Percentiles rank a stretch among this genome's conserved stretches.
Evolutionary conservation across 2,329 filamentous ascomycete genomes (phyloP).

Genomic region (Malbranchea zuffiana): DNA sequence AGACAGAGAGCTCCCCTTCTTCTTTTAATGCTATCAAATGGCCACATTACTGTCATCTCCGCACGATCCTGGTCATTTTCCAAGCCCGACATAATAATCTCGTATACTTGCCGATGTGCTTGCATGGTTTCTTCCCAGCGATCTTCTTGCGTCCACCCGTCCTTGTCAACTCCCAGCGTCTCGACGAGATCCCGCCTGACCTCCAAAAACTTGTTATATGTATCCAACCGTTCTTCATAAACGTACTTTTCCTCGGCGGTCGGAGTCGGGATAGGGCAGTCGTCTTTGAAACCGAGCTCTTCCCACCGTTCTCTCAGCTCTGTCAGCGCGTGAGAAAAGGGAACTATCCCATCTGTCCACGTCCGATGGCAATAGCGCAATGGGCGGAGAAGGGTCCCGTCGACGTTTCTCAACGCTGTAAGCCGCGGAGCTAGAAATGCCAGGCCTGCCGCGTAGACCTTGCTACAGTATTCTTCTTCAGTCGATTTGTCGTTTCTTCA

Average conservation of each 20-base stretch:
- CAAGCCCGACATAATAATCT: conserved; percentile 11
- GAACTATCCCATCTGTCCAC: conserved; percentile 33
- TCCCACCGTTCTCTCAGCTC: conserved; percentile 29
- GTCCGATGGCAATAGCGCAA: conserved; percentile 33
- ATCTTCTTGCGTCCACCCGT: conserved; percentile 14
- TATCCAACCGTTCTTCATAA: conserved; percentile 13
- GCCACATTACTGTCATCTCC: conserved; percentile 16
- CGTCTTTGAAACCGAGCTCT: conserved; percentile 28
- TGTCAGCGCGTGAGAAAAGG: conserved; percentile 33
- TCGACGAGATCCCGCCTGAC: conserved; percentile 15
- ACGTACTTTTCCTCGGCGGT: conserved; percentile 11
- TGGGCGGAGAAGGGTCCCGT: conserved; percentile 29
- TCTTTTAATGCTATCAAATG: conserved; percentile 14
- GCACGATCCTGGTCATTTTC: conserved; percentile 14
- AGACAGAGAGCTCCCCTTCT: background rate
- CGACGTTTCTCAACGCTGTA: conserved; percentile 20
- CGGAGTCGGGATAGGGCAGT: conserved; percentile 13
- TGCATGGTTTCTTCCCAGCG: conserved; percentile 14
- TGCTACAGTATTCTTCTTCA: conserved; percentile 17
- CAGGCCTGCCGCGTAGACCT: conserved; percentile 22
- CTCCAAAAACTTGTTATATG: conserved; percentile 12
- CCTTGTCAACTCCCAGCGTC: conserved; percentile 13
- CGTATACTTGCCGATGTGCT: conserved; percentile 12
- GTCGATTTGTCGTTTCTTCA: conserved; percentile 16
- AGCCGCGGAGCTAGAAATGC: conserved; percentile 13